Conservation (phyloP, 768 basidiomycete genomes). For the Multifurca ochricompacta region DNA sequence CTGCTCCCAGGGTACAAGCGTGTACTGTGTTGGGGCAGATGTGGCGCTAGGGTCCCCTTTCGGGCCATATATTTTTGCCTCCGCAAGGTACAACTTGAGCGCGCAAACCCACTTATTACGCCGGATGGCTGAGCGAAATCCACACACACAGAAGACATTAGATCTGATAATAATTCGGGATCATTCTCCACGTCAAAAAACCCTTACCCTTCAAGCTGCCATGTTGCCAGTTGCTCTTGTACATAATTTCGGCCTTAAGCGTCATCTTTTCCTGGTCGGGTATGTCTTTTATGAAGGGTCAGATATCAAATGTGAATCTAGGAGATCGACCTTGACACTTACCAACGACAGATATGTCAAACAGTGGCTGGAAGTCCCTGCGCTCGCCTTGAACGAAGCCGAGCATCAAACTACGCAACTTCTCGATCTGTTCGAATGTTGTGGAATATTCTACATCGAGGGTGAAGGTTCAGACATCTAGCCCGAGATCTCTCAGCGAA, state of each 20-base stretch:
- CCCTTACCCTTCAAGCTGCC: conserved; percentile 57
- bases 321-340: conserved; percentile 4
- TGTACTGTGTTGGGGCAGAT: conserved; percentile 52
- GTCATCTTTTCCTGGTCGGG: conserved; percentile 75
- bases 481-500: conserved; percentile 1
- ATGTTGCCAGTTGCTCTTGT: conserved; percentile 83
- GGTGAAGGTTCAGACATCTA: conserved; percentile 72
- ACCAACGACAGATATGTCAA: conserved; percentile 69
- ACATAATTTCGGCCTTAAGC: conserved; percentile 75
- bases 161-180: neutral
- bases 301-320: conserved; percentile 2
- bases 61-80: conserved; percentile 65
- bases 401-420: conserved; percentile 71
- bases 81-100: conserved; percentile 62
- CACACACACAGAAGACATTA: neutral
- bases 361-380: conserved; percentile 67
- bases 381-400: conserved; percentile 61
- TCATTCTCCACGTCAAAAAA: neutral
- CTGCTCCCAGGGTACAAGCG: conserved; percentile 66
- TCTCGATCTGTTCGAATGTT: conserved; percentile 74
- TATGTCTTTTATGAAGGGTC: conserved; percentile 43
- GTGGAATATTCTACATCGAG: conserved; percentile 79
- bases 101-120: conserved; percentile 92
- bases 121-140: conserved; percentile 54
- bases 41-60: conserved; percentile 47